phyloP scores from a whole-genome alignment of 805 yeast species.

The Kurtzmaniella fragi region DNA sequence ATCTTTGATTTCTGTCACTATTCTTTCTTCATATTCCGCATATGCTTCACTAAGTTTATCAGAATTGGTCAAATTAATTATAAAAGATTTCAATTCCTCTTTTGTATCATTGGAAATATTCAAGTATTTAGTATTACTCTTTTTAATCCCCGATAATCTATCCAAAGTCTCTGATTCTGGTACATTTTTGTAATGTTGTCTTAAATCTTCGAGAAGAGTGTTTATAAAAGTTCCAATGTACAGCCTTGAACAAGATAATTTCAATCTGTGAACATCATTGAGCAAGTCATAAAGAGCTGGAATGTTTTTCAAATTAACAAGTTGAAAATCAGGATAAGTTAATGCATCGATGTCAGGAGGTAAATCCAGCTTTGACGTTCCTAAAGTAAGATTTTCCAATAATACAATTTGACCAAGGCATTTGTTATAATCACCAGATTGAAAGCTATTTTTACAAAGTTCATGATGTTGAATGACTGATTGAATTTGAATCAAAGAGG shows the following conservation, averaged over 20 bases:
- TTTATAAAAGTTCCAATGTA: constrained; percentile 56
- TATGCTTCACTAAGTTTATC: constrained; percentile 61
- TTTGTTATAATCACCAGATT: constrained; percentile 41
- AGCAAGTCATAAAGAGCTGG: constrained; percentile 49
- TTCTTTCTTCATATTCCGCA: constrained; percentile 57
- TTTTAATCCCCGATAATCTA: constrained; percentile 34
- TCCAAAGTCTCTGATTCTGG: constrained; percentile 45
- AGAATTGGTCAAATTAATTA: constrained; percentile 56
- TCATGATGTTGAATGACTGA: constrained; percentile 23
- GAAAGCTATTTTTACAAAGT: constrained; percentile 36
- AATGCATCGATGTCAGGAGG: constrained; percentile 11
- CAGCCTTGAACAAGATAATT: constrained; percentile 64
- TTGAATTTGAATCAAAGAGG: constrained; percentile 51
- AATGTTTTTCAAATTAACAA: constrained; percentile 38
- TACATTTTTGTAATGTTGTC: constrained; percentile 49
- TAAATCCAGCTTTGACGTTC: constrained; percentile 24
- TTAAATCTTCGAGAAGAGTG: constrained; percentile 55
- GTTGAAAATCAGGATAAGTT: constrained; percentile 23
- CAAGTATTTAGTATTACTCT: constrained; percentile 29
- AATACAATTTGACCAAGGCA: constrained; percentile 57
- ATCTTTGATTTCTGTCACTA: constrained; percentile 66
- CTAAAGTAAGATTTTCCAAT: constrained; percentile 55
- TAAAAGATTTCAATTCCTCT: constrained; percentile 36
- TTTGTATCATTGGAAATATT: constrained; percentile 37
- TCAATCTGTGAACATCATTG: constrained; percentile 49